A percentile compares a stretch with the other conserved stretches of the same genome.
phyloP scores from a whole-genome alignment of 768 basidiomycete species.

The Mycena belliarum region DNA sequence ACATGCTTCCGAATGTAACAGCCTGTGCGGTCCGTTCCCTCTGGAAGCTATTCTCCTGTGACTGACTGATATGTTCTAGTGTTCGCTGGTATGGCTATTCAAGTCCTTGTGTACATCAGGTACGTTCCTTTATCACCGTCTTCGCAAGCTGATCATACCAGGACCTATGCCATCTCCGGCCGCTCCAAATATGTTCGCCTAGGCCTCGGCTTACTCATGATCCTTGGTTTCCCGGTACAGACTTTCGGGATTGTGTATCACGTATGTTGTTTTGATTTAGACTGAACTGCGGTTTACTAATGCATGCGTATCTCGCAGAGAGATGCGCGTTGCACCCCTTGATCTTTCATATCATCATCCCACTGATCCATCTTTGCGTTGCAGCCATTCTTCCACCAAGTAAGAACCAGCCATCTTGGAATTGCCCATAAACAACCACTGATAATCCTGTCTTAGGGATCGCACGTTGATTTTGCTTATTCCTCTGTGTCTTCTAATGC shows the following conservation, averaged over 20 bases:
- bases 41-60: neutral
- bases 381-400: slow-evolving; percentile 6
- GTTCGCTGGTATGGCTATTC: slow-evolving; percentile 10
- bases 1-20: slow-evolving; percentile 16
- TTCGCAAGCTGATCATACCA: neutral
- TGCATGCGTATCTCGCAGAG: neutral
- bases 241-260: slow-evolving; percentile 16
- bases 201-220: slow-evolving; percentile 1
- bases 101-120: slow-evolving; percentile 14
- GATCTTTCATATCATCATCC: neutral
- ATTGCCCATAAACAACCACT: neutral
- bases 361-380: neutral
- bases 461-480: neutral
- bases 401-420: neutral
- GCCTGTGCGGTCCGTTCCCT: neutral
- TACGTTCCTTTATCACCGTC: neutral
- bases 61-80: neutral
- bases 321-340: neutral
- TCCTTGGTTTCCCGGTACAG: slow-evolving; percentile 13
- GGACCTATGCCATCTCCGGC: slow-evolving; percentile 6
- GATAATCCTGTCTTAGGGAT: neutral
- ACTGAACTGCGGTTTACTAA: too few species aligned
- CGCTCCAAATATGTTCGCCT: slow-evolving; percentile 1
- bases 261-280: neutral
- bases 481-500: neutral